phyloP scores from a whole-genome alignment of 257 asterid genomes.

The Leptodermis oblonga region DNA sequence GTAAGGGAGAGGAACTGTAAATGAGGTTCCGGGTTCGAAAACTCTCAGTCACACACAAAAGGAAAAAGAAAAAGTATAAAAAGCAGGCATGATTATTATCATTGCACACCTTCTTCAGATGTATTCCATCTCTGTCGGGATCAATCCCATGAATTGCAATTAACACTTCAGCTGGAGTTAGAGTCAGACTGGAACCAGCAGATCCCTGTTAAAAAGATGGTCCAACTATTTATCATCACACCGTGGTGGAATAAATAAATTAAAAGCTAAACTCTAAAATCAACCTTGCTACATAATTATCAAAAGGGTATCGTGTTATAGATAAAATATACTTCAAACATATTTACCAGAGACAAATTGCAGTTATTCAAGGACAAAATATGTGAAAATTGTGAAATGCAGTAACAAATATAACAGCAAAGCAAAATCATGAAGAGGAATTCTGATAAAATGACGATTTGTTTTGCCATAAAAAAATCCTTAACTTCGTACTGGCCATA shows the following conservation, averaged over 20 bases:
- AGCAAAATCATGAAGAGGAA: background rate
- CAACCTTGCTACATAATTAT: background rate
- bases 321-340: background rate
- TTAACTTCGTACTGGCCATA: background rate
- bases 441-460: background rate
- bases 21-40: background rate
- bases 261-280: background rate
- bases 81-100: background rate
- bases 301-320: background rate
- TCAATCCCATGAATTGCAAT: constrained; percentile 92
- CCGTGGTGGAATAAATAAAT: background rate
- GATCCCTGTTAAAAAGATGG: constrained; percentile 50
- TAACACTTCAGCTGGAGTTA: constrained; percentile 93
- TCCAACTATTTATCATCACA: background rate
- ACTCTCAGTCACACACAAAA: background rate
- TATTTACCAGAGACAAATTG: background rate
- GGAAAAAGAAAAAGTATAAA: background rate
- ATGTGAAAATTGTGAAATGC: background rate
- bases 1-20: background rate
- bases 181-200: constrained; percentile 52
- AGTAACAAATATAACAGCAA: background rate
- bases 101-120: constrained; percentile 69
- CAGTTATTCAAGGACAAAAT: background rate
- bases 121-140: constrained; percentile 88
- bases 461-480: background rate